Conservation (phyloP, 1,139 yeast species). For the Geotrichum bryndzae region DNA sequence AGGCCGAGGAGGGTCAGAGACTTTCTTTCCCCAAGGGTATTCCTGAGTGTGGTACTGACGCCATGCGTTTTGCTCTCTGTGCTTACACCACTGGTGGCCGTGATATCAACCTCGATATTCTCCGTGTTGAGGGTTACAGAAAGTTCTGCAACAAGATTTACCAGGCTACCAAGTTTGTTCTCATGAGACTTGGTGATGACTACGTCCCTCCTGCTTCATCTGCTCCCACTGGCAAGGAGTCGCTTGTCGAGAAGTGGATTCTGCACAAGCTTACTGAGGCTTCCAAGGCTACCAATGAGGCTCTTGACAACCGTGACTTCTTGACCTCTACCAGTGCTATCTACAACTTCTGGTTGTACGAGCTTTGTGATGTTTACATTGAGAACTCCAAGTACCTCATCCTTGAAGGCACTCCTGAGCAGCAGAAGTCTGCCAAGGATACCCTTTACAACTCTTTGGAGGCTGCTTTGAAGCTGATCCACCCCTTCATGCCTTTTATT, state of each 20-base stretch:
- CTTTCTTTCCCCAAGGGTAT: conserved; percentile 93
- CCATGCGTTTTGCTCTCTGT: conserved; percentile 94
- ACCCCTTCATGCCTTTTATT: conserved; percentile 96
- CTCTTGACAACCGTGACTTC: conserved; percentile 81
- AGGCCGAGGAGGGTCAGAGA: conserved; percentile 84
- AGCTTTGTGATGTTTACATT: conserved; percentile 93
- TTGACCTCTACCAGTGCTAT: conserved; percentile 79
- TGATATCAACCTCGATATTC: conserved; percentile 91
- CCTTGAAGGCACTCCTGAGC: conserved; percentile 80
- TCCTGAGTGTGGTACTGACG: conserved; percentile 99
- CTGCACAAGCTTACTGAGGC: conserved; percentile 76
- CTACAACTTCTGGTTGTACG: conserved; percentile 90
- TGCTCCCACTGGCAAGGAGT: conserved; percentile 66
- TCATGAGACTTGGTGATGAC: conserved; percentile 86
- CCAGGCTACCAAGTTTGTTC: conserved; percentile 96
- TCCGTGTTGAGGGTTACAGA: conserved; percentile 98
- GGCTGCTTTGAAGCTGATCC: conserved; percentile 84
- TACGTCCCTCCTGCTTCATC: conserved; percentile 68
- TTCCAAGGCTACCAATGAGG: conserved; percentile 56
- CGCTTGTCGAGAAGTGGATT: conserved; percentile 95
- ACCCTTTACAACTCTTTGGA: conserved; percentile 91
- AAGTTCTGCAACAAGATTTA: conserved; percentile 98
- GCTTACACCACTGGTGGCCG: conserved; percentile 98
- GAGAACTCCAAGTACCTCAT: conserved; percentile 93
- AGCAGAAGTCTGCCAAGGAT: conserved; percentile 84